Evolutionary conservation across 2,329 filamentous ascomycete genomes (phyloP).

Genomic region (Cordyceps tenuipes): DNA sequence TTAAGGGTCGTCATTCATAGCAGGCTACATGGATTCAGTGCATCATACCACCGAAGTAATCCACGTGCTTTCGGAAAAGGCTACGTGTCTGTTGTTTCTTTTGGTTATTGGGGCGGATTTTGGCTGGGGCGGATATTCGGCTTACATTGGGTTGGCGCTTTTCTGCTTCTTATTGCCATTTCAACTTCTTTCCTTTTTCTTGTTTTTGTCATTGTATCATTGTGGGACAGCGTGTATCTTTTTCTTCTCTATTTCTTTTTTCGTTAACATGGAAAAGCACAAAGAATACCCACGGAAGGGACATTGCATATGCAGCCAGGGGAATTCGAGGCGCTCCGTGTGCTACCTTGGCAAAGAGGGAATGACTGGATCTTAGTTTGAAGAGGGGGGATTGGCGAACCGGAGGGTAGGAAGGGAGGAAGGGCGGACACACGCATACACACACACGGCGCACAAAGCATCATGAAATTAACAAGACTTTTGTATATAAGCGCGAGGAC

Average conservation of each 20-base stretch:
- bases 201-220: background rate
- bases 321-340: background rate
- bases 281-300: background rate
- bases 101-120: background rate
- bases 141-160: background rate
- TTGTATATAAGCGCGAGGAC: conserved; percentile 2
- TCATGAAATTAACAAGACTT: background rate
- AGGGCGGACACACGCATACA: background rate
- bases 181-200: background rate
- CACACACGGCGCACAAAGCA: background rate
- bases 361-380: background rate
- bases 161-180: background rate
- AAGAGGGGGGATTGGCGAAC: too few relatives aligned
- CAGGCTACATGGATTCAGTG: too few relatives aligned
- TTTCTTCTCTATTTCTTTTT: background rate
- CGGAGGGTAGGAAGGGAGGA: too few relatives aligned
- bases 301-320: background rate
- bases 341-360: background rate
- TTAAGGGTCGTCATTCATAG: conserved; percentile 11
- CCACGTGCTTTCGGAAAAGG: background rate
- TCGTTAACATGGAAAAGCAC: background rate
- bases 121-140: background rate
- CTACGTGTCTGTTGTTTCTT: background rate
- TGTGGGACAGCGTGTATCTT: background rate
- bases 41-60: too few relatives aligned